Base-by-base conservation (phyloP, 176 grass and related monocot species). In the Oryza glumipatula region DNA sequence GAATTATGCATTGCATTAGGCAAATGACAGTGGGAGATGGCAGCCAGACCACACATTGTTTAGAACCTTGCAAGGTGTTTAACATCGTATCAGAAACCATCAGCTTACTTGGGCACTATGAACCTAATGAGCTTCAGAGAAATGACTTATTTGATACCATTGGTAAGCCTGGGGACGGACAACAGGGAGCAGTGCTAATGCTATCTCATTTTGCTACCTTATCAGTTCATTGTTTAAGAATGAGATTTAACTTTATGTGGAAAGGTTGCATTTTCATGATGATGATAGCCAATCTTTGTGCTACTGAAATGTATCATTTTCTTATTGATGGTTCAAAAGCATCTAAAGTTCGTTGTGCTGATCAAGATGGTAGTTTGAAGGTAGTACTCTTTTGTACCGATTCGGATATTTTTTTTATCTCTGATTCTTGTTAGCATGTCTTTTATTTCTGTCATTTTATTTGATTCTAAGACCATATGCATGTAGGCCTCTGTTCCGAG, bases 211-310 rank as follows among this genome's bases (percentile, higher is more conserved):
- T 92, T 88, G 85, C 85, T 70, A 94, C 48, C 43, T 46, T 94
- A 12, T 74, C 67, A 36, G 4, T 69, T 43, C 86, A 15, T 63
- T 90, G 88, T 92, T 77, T 88, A n/a, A 77, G 79, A n/a, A 78
- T 65, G 52, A 86, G 74, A 32, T 49, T 92, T 90, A 82, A 61
- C 28, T 86, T 92, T 77, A 22, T 94, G 16, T 92, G 74, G 88
- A 92, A 81, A 43, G 67, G 85, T 17, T 92, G 93, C 67, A 88
- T 90, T 90, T 45, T 90, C 46, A 88, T 95, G 88, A 90, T 95
- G 70, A 92, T 90, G 61, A 81, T 66, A n/a, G 22, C 84, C 64
- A 92, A 88, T 86, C 82, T 94, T 92, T 84, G 16, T 87, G 44
- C n/a, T 88, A 48, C 60, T 80, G 78, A 92, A 88, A 79, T 78